Evolutionary conservation across 768 basidiomycete species (phyloP), one percentile per base, ranked within the genome.

Genomic region (Mycena pura): DNA sequence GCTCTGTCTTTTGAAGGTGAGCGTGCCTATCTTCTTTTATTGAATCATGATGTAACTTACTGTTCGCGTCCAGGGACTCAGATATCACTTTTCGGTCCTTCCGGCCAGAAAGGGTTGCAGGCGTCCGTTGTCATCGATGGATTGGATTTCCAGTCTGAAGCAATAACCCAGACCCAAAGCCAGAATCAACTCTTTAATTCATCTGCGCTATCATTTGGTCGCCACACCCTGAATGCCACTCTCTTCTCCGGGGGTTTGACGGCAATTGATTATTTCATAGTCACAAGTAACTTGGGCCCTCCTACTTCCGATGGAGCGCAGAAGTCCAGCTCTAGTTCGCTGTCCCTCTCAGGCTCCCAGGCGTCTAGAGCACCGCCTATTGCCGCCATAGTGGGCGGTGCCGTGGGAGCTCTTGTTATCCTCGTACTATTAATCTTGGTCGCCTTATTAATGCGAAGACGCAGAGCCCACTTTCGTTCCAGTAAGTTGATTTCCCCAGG

Each of bases 191-290:
- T 58, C 15, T 58, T 58, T 14, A 32, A 1, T 3, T 31, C 39
- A 1, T 5, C 6, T 3, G 25, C 2, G 19, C 28, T 50, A 27
- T 2, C 29, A n/a, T 3, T 31, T 6, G 48, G 47, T 22, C 22
- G n/a, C n/a, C 57, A 58, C 31, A 50, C 40, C 8, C 25, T 58
- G 11, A 24, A 49, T 11, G 4, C 50, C 29, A 58, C 57, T 4
- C 15, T 24, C 22, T 31, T 34, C 36, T 19, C 14, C 10, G 29
- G 19, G 14, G 6, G 27, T 27, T 8, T 22, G 1, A 2, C 50
- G 0, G 24, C 6, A 5, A 7, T 58, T 21, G 47, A 58, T 44
- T 58, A 40, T 43, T 32, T 58, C 11, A 22, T 47, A n/a, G 2
- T 28, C n/a, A n/a, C n/a, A n/a, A n/a, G n/a, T n/a, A n/a, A n/a